Evolutionary conservation across 2,329 filamentous ascomycete species (phyloP).

Genomic region (Colletotrichum theobromicola): DNA sequence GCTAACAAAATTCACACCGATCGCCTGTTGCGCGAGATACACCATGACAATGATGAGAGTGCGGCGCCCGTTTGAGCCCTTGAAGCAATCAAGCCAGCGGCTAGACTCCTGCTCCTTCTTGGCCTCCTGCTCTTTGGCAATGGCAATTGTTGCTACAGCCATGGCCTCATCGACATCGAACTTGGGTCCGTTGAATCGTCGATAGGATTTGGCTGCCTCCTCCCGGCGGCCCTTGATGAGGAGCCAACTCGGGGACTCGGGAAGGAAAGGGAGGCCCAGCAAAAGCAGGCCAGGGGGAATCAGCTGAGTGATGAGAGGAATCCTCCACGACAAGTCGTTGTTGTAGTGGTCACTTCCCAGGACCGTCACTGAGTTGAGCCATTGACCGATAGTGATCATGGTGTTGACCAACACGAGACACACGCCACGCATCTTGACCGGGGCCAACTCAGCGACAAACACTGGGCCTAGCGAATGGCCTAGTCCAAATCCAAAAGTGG

Average conservation of each 20-base stretch:
- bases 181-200: slow-evolving; percentile 28
- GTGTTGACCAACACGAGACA: slow-evolving; percentile 35
- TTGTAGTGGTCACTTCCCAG: slow-evolving; percentile 5
- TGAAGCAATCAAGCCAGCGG: slow-evolving; percentile 32
- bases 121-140: slow-evolving; percentile 26
- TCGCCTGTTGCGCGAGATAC: slow-evolving; percentile 33
- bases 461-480: slow-evolving; percentile 35
- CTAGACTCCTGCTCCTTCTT: slow-evolving; percentile 24
- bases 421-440: slow-evolving; percentile 32
- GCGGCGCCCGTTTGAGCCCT: slow-evolving; percentile 29
- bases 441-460: slow-evolving; percentile 36
- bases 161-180: slow-evolving; percentile 29
- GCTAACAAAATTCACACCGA: slow-evolving; percentile 33
- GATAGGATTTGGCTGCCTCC: slow-evolving; percentile 24
- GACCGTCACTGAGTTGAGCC: slow-evolving; percentile 18
- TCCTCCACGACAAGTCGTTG: slow-evolving; percentile 31
- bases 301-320: slow-evolving; percentile 34
- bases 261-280: slow-evolving; percentile 24
- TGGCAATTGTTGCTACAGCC: slow-evolving; percentile 25
- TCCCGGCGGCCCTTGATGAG: slow-evolving; percentile 22
- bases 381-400: slow-evolving; percentile 35
- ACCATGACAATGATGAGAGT: slow-evolving; percentile 35
- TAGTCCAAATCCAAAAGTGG: slow-evolving; percentile 33
- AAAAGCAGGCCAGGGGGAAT: slow-evolving; percentile 29
- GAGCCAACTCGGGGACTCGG: slow-evolving; percentile 27